Evolutionary conservation across 2,329 filamentous ascomycete species (phyloP).

Genomic region (Cladosporium sp.): DNA sequence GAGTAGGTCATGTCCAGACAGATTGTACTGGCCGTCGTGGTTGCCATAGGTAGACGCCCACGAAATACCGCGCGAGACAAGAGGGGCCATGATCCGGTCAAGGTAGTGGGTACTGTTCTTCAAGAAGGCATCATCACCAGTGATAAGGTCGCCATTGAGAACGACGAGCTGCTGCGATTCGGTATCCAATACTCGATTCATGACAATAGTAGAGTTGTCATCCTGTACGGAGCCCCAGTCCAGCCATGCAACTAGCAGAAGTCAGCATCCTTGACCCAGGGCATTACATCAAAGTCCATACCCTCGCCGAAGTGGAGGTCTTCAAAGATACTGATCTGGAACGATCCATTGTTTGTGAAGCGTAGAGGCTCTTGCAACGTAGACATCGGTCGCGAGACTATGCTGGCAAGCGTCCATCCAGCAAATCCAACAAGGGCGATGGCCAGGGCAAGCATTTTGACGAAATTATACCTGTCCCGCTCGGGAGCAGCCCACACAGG

Average conservation of each 20-base stretch:
- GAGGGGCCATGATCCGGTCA: conserved; percentile 55
- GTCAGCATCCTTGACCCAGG: not conserved
- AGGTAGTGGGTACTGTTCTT: conserved; percentile 56
- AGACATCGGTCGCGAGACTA: not conserved
- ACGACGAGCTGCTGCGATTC: conserved; percentile 61
- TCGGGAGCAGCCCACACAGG: not conserved
- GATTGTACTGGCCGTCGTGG: conserved; percentile 60
- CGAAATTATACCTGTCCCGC: conserved; percentile 4
- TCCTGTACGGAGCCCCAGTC: conserved; percentile 52
- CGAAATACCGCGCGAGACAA: conserved; percentile 51
- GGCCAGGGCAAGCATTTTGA: not conserved
- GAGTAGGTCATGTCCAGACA: conserved; percentile 46
- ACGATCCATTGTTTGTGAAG: conserved; percentile 34
- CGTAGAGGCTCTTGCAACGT: conserved; percentile 16
- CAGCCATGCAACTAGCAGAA: conserved; percentile 20
- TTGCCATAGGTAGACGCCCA: conserved; percentile 71
- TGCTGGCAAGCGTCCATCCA: not conserved
- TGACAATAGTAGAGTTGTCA: conserved; percentile 52
- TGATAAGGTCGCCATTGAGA: conserved; percentile 68
- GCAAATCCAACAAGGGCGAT: not conserved
- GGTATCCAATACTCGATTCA: conserved; percentile 53
- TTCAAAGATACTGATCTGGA: conserved; percentile 57
- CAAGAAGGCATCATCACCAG: conserved; percentile 58
- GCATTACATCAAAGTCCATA: conserved; percentile 7
- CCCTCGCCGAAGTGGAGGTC: conserved; percentile 68